phyloP scores from a whole-genome alignment of 768 basidiomycete species.

The Rhizopogon vulgaris region DNA sequence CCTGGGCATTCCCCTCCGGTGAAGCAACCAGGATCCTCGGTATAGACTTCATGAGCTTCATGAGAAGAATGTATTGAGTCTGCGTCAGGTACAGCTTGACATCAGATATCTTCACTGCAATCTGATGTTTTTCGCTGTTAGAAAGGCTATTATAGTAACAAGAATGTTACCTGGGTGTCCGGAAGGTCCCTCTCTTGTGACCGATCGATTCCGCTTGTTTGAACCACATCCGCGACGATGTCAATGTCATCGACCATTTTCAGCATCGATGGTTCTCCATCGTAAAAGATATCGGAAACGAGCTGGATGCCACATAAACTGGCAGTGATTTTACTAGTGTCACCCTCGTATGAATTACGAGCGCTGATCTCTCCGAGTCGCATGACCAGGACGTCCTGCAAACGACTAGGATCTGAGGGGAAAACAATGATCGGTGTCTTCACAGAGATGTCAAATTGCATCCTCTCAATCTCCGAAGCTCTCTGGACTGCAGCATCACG shows the following conservation, averaged over 20 bases:
- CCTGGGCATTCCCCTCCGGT: slow-evolving; percentile 35
- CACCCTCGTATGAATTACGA: slow-evolving; percentile 59
- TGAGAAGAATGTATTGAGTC: slow-evolving; percentile 69
- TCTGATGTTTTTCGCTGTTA: slow-evolving; percentile 32
- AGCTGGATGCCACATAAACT: slow-evolving; percentile 81
- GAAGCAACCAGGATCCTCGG: slow-evolving; percentile 53
- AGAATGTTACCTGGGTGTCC: slow-evolving; percentile 59
- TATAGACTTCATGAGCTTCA: slow-evolving; percentile 62
- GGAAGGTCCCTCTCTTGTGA: slow-evolving; percentile 48
- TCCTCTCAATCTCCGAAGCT: slow-evolving; percentile 88
- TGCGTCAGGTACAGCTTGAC: slow-evolving; percentile 81
- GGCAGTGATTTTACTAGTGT: slow-evolving; percentile 58
- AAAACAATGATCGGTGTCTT: slow-evolving; percentile 91
- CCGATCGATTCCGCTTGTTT: slow-evolving; percentile 52
- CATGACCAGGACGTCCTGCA: slow-evolving; percentile 68
- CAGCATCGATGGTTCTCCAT: slow-evolving; percentile 45
- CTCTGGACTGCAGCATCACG: slow-evolving; percentile 88
- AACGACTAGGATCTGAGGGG: slow-evolving; percentile 58
- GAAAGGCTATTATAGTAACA: slow-evolving; percentile 3
- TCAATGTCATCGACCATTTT: slow-evolving; percentile 93
- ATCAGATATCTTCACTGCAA: slow-evolving; percentile 71
- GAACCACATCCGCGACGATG: slow-evolving; percentile 61
- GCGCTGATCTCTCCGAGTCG: slow-evolving; percentile 87
- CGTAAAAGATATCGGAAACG: slow-evolving; percentile 56
- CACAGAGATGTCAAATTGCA: slow-evolving; percentile 88